Evolutionary conservation across 805 yeast genomes (phyloP).

Genomic region (Candida parachauliodes): DNA sequence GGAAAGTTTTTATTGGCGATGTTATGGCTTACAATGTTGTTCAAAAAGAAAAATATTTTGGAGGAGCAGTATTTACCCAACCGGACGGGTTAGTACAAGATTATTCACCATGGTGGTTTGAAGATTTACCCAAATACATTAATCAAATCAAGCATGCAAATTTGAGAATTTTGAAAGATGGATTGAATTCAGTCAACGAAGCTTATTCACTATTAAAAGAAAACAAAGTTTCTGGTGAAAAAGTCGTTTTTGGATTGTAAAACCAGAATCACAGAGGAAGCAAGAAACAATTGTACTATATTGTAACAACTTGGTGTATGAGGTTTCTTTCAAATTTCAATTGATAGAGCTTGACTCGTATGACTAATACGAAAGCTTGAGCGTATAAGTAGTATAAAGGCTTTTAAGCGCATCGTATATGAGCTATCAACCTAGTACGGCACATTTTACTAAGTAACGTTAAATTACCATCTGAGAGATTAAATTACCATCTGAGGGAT

Average conservation of each 20-base stretch:
- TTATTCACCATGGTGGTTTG: slow-evolving; percentile 20
- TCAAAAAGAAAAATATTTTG: slow-evolving; percentile 12
- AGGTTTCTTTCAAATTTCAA: too few relatives aligned
- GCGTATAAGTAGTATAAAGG: too few relatives aligned
- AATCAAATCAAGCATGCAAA: slow-evolving; percentile 16
- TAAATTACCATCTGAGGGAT: too few relatives aligned
- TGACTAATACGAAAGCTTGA: too few relatives aligned
- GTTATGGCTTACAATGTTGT: slow-evolving; percentile 16
- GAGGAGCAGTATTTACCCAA: slow-evolving; percentile 6
- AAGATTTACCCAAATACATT: slow-evolving; percentile 17
- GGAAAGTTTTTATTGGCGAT: slow-evolving; percentile 11
- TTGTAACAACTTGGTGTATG: too few relatives aligned
- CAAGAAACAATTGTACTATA: neutral
- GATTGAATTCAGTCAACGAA: slow-evolving; percentile 28
- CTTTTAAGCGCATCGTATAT: too few relatives aligned
- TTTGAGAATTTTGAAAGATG: slow-evolving; percentile 23
- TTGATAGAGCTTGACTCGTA: too few relatives aligned
- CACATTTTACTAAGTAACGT: too few relatives aligned
- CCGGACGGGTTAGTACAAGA: slow-evolving; percentile 12
- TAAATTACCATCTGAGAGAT: too few relatives aligned
- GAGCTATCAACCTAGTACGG: neutral
- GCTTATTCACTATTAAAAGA: slow-evolving; percentile 34
- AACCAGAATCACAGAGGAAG: neutral
- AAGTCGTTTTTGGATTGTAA: slow-evolving; percentile 33
- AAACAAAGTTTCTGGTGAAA: slow-evolving; percentile 42